Conservation (phyloP, 2,329 filamentous ascomycete species). For the Pseudophaeomoniella oleicola region DNA sequence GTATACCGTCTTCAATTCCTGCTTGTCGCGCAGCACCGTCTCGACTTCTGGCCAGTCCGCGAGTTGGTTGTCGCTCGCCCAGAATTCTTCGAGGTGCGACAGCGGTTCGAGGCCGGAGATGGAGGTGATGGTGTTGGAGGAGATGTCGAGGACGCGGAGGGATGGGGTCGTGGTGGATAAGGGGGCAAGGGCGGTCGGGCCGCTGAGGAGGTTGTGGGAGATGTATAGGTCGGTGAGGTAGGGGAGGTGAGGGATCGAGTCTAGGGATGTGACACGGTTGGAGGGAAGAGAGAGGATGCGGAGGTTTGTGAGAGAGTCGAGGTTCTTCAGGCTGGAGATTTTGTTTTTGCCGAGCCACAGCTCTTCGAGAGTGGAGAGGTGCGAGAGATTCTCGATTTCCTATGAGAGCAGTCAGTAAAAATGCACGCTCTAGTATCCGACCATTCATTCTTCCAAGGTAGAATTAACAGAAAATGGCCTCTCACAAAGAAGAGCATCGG, state of each 20-base stretch:
- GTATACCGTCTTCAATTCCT: slow-evolving; percentile 75
- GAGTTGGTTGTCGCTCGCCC: slow-evolving; percentile 83
- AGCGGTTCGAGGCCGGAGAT: slow-evolving; percentile 59
- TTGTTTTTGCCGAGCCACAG: slow-evolving; percentile 96
- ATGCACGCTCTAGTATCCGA: too few relatives aligned
- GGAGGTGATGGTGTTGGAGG: slow-evolving; percentile 68
- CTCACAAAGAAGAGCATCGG: too few relatives aligned
- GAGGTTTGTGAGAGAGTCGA: slow-evolving; percentile 62
- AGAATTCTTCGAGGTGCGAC: slow-evolving; percentile 68
- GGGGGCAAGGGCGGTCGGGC: slow-evolving; percentile 56
- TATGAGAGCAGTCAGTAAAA: too few relatives aligned
- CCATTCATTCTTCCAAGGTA: too few relatives aligned
- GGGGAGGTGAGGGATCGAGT: slow-evolving; percentile 57
- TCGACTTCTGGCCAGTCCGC: slow-evolving; percentile 69
- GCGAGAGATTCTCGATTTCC: slow-evolving; percentile 74
- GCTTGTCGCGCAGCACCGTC: slow-evolving; percentile 61
- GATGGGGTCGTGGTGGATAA: slow-evolving; percentile 34
- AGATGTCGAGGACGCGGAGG: slow-evolving; percentile 73
- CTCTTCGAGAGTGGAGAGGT: slow-evolving; percentile 63
- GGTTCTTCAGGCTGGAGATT: slow-evolving; percentile 65
- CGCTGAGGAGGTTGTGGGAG: slow-evolving; percentile 79
- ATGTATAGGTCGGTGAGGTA: slow-evolving; percentile 88
- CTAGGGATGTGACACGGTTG: slow-evolving; percentile 71
- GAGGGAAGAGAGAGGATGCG: slow-evolving; percentile 88
- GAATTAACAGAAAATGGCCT: slow-evolving; percentile 4